Evolutionary conservation across 2,329 filamentous ascomycete species (phyloP).

Genomic region (Scedosporium dehoogii): DNA sequence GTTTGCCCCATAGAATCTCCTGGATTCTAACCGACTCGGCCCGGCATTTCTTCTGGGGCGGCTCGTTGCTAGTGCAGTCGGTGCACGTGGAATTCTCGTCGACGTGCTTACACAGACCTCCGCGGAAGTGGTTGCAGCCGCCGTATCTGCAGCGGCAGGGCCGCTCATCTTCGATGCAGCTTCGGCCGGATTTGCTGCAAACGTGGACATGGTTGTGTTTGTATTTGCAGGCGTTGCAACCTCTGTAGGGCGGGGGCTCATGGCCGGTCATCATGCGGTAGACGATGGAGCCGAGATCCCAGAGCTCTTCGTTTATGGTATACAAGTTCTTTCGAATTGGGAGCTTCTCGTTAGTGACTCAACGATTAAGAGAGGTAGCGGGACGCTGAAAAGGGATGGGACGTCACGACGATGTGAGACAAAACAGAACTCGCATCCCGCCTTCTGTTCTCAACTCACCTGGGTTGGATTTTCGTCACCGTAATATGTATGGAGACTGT

Average conservation of each 20-base stretch:
- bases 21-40: not conserved
- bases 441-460: not conserved
- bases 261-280: constrained; percentile 31
- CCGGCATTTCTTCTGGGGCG: not conserved
- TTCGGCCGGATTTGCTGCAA: not conserved
- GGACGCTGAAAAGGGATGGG: too few species aligned
- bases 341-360: too few species aligned
- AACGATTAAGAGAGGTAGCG: too few species aligned
- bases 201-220: not conserved
- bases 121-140: not conserved
- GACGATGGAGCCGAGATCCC: constrained; percentile 25
- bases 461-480: not conserved
- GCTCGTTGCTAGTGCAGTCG: not conserved
- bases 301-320: constrained; percentile 26
- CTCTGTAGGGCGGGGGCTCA: not conserved
- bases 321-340: constrained; percentile 16
- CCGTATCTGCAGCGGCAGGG: not conserved
- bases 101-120: not conserved
- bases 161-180: not conserved
- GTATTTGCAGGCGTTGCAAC: constrained; percentile 2
- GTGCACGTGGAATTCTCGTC: not conserved
- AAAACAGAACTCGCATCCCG: not conserved
- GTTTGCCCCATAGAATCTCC: not conserved
- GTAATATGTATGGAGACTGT: not conserved
- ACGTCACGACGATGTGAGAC: too few species aligned